Evolutionary conservation across 768 basidiomycete species (phyloP), one percentile per base, ranked within the genome.

Genomic region (Crassisporium funariophilum): DNA sequence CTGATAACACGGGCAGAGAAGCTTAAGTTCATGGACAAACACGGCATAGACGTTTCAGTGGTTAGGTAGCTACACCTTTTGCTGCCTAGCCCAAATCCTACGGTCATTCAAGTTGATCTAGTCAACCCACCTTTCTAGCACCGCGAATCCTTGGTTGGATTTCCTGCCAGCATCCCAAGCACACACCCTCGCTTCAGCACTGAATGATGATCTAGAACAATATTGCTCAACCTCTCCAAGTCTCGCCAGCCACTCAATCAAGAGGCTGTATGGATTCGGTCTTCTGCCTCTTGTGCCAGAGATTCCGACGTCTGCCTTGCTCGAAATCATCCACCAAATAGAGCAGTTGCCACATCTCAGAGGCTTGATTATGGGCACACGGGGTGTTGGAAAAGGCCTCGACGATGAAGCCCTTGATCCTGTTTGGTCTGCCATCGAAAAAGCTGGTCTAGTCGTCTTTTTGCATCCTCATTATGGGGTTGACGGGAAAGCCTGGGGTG

Each of bases 131-230:
- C 31, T 29, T 19, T 41, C 35, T 55, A 91, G 90, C 62, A 80
- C 88, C 19, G 91, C 91, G 20, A 94, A 95, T 59, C 92, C 91
- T 7, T 95, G 91, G 91, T 79, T 94, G 25, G 92, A 95, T 64
- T 94, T 93, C 60, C 76, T 95, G 17, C 64, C 84, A 4, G 78
- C 87, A 8, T 59, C 78, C 19, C 78, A 85, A 34, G 92, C 91
- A 7, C 73, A 77, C 39, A 59, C 62, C 10, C 75, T 93, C 13
- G 89, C 91, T 0, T 65, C 62, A n/a, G 77, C 84, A 40, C 72
- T 94, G 35, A 95, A 94, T 61, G 61, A 72, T 24, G 88, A 92
- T 58, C 74, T 94, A 7, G 89, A 95, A 60, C 58, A 76, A 20
- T 94, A 88, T 59, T 95, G 91, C 60, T 74, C 86, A 2, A 78